A percentile compares a stretch with the other conserved stretches of the same genome.
phyloP scores from a whole-genome alignment of 225 moss, liverwort and hornwort genomes.

The Ulota crispa region DNA sequence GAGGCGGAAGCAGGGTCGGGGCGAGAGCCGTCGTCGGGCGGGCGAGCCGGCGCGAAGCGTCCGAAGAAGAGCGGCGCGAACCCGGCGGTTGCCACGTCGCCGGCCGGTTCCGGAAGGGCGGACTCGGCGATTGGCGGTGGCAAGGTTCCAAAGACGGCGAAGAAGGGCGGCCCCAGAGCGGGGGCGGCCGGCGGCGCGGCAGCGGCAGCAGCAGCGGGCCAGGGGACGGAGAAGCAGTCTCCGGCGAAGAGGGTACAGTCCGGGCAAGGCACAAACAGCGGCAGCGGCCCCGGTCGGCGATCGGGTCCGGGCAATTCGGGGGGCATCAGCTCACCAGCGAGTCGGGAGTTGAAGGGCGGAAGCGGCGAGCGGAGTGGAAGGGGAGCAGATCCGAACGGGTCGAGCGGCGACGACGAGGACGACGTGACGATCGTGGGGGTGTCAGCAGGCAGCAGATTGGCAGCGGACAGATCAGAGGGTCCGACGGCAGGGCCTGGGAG shows the following conservation, averaged over 20 bases:
- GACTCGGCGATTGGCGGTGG: slow-evolving; percentile 23
- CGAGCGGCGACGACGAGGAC: slow-evolving; percentile 31
- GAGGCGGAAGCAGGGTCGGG: slow-evolving; percentile 1
- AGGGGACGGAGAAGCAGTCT: slow-evolving; percentile 6
- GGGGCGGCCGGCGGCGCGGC: neutral
- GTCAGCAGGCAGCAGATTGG: slow-evolving; percentile 15
- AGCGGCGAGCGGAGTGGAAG: neutral
- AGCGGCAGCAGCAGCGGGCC: neutral
- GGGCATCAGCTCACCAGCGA: neutral
- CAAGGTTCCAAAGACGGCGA: slow-evolving; percentile 22
- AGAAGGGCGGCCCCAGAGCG: slow-evolving; percentile 23
- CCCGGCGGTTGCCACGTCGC: neutral
- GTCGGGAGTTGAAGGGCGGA: slow-evolving; percentile 21
- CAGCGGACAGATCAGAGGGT: neutral
- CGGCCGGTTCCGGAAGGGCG: slow-evolving; percentile 4
- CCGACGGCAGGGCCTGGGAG: slow-evolving; percentile 3
- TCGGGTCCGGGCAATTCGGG: neutral
- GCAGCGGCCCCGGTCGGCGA: neutral
- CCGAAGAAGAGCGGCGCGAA: slow-evolving; percentile 19
- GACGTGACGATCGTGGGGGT: slow-evolving; percentile 44
- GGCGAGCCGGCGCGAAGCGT: slow-evolving; percentile 24
- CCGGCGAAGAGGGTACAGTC: neutral
- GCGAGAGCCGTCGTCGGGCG: neutral
- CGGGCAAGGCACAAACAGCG: neutral
- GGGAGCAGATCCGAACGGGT: slow-evolving; percentile 41